phyloP scores from a whole-genome alignment of 495 filamentous ascomycete genomes.

The Penicillium psychrofluorescens region DNA sequence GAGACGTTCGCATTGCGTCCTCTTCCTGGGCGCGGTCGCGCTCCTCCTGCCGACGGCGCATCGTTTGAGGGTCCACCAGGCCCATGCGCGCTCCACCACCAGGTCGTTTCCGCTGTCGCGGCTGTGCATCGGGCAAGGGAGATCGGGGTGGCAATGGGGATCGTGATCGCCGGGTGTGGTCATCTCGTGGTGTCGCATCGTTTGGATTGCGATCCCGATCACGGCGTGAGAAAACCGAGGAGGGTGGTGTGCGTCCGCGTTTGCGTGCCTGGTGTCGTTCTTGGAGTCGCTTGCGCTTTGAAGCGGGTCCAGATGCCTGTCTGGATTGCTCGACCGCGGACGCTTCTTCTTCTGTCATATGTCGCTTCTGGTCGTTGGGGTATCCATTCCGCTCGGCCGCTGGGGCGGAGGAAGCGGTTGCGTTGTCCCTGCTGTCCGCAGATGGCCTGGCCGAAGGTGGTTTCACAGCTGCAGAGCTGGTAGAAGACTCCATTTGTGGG shows the following conservation, averaged over 20 bases:
- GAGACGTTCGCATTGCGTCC: slow-evolving; percentile 39
- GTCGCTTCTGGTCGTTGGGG: slow-evolving; percentile 18
- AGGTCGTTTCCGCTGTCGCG: slow-evolving; percentile 77
- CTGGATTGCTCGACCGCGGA: slow-evolving; percentile 9
- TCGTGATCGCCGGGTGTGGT: slow-evolving; percentile 22
- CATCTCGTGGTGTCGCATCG: slow-evolving; percentile 15
- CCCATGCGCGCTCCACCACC: slow-evolving; percentile 73
- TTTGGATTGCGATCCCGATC: slow-evolving; percentile 27
- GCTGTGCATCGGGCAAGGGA: slow-evolving; percentile 31
- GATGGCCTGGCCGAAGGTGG: no score
- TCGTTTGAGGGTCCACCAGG: slow-evolving; percentile 59
- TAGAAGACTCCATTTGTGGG: no score
- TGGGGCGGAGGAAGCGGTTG: background rate
- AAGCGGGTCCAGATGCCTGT: slow-evolving; percentile 13
- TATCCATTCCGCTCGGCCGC: slow-evolving; percentile 11
- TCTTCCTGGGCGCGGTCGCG: slow-evolving; percentile 53
- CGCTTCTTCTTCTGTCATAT: slow-evolving; percentile 15
- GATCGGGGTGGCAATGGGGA: slow-evolving; percentile 33
- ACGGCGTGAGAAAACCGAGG: slow-evolving; percentile 35
- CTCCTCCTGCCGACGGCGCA: slow-evolving; percentile 59
- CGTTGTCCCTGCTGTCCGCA: no score
- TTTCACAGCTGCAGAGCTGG: no score
- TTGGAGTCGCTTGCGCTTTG: slow-evolving; percentile 37
- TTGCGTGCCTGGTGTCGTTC: slow-evolving; percentile 38
- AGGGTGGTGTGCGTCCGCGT: slow-evolving; percentile 28